Base-by-base conservation (phyloP, 2,329 filamentous ascomycete genomes). In the Aspergillus terreus region DNA sequence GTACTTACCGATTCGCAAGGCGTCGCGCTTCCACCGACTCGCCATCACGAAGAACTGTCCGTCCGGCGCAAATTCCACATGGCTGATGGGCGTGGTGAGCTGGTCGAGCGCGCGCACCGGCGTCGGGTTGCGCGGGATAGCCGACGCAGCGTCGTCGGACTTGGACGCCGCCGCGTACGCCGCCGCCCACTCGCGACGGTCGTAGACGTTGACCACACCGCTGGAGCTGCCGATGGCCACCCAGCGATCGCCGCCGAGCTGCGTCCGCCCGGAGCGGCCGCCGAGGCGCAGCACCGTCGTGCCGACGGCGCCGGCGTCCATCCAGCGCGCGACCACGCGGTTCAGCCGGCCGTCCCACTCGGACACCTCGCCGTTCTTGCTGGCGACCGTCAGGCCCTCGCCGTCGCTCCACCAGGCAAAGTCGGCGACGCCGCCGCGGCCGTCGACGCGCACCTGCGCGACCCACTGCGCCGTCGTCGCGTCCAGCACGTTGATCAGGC, bases 171-270 rank as follows among this genome's bases (percentile, higher is more conserved):
- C 23, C 5, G 23, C 23, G 55, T 69, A 70, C 46, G 76, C 61
- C 30, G 65, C 65, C 36, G 74, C 73, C 74, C 90, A 85, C 25
- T 80, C 77, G 57, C 82, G 77, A 4, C 94, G 86, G 67, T 97
- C 90, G 75, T 99, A 99, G 55, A 99, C 80, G 71, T 97, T 97
- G 51, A 95, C 84, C 52, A 99, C 88, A 53, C 94, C 94, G 55
- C 84, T 91, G 57, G 83, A 88, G 52, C 87, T 92, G 10, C 94
- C 94, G 41, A 96, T 78, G 0, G 89, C 91, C 12, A 96, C 83
- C 91, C 92, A 99, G 52, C 89, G 81, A 71, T 96, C 89, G 4
- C 86, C 86, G 23, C 92, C 92, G 4, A 81, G 58, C 41, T 69
- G 63, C 9, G 63, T 56, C 9, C 69, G 67, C 12, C 68, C 69